Evolutionary conservation across 768 basidiomycete genomes (phyloP).

Genomic region (Hypholoma fasciculare): DNA sequence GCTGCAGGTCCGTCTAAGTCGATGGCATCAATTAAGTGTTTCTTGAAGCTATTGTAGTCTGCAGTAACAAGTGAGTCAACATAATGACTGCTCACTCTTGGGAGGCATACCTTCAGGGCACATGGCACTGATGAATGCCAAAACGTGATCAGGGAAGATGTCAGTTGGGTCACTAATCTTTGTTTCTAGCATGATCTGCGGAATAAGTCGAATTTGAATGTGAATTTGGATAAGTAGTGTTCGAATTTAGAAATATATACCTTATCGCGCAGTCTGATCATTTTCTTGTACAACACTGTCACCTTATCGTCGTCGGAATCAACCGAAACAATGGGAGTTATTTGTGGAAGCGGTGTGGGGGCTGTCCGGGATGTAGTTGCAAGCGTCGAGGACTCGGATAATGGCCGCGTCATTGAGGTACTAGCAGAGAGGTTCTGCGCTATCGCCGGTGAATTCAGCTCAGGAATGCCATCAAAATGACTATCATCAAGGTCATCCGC

Average conservation of each 20-base stretch:
- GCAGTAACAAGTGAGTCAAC: not conserved
- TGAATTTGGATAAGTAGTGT: too few species aligned
- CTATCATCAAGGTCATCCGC: slow-evolving; percentile 8
- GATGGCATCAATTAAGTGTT: slow-evolving; percentile 38
- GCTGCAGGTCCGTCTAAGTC: slow-evolving; percentile 33
- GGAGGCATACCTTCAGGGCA: slow-evolving; percentile 39
- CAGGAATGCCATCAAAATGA: not conserved
- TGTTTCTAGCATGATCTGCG: slow-evolving; percentile 28
- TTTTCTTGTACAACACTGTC: slow-evolving; percentile 9
- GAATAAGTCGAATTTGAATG: not conserved
- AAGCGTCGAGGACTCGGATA: slow-evolving; percentile 1
- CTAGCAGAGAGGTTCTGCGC: not conserved
- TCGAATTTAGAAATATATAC: slow-evolving; percentile 8
- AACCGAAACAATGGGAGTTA: too few species aligned
- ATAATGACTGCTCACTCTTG: not conserved
- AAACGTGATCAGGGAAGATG: slow-evolving; percentile 32
- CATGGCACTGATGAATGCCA: slow-evolving; percentile 36
- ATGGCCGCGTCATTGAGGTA: not conserved
- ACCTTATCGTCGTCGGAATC: too few species aligned
- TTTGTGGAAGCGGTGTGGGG: not conserved
- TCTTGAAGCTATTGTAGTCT: slow-evolving; percentile 39
- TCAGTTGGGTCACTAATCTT: slow-evolving; percentile 26
- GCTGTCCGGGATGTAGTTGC: slow-evolving; percentile 1
- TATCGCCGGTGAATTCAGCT: not conserved
- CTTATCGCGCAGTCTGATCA: slow-evolving; percentile 24